Percentiles rank a stretch among this genome's conserved stretches.
Evolutionary conservation across 345 rosid species (phyloP).

Genomic region (Aethionema arabicum): DNA sequence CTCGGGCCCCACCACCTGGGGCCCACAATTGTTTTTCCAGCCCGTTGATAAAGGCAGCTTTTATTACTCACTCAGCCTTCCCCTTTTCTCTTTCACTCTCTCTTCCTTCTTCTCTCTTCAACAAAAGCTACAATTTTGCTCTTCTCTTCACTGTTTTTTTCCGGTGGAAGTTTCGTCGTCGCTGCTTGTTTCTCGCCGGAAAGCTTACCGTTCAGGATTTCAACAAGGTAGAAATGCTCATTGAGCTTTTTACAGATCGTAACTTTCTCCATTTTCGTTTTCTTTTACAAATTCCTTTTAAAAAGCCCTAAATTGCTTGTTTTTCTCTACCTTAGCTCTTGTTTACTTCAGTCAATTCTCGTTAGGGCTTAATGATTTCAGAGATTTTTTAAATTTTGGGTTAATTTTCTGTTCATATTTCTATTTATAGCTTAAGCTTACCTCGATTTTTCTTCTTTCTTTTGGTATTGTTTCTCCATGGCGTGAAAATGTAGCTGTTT

Average conservation of each 20-base stretch:
- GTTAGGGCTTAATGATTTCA: background rate
- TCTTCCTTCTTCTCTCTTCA: background rate
- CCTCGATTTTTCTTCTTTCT: background rate
- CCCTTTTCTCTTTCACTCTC: constrained; percentile 33
- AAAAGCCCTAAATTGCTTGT: background rate
- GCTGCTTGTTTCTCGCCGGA: constrained; percentile 11
- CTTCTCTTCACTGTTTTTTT: constrained; percentile 23
- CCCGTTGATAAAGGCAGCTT: constrained; percentile 40
- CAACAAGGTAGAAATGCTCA: constrained; percentile 12
- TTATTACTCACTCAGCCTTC: constrained; percentile 28
- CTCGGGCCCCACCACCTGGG: constrained; percentile 32
- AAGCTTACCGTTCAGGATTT: background rate
- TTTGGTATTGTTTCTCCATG: background rate
- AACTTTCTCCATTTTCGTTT: background rate
- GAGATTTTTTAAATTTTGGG: background rate
- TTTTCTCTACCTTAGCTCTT: background rate
- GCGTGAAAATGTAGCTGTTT: constrained; percentile 34
- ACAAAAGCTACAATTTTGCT: background rate
- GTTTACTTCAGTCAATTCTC: background rate
- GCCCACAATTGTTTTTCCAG: constrained; percentile 34
- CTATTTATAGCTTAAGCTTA: background rate
- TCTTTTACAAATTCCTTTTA: background rate
- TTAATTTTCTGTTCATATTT: background rate
- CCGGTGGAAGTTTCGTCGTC: constrained; percentile 1
- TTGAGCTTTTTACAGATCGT: constrained; percentile 13